Base-by-base conservation (phyloP, 202 grass and related monocot species). In the Digitaria exilis region DNA sequence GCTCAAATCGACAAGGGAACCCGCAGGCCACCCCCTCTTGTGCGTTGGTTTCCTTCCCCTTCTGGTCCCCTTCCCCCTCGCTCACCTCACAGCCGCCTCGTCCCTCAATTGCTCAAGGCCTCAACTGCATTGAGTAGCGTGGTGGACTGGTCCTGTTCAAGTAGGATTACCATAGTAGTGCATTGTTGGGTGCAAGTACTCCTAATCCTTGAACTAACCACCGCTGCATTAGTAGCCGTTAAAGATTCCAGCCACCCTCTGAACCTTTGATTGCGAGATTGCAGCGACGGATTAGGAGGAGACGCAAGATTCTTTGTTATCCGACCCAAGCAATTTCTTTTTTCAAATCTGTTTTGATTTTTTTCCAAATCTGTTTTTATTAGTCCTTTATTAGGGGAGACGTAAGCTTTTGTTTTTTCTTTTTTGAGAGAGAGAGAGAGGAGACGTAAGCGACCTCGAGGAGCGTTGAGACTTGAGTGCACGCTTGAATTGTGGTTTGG, bases 231-330 rank as follows among this genome's bases (percentile, higher is more conserved):
- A 24, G 62, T 49, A 24, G 62, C 21, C 0, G 51, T 13, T 1
- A 50, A 49, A 37, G 49, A 58, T 41, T 45, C 74, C 10, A n/a
- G 37, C 37, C 68, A 21, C 46, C 46, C 21, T 50, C 1, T 19
- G 78, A 4, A 35, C 15, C 30, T 43, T 43, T 29, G 82, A 86
- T 48, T 48, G 87, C 77, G 77, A 71, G 70, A 56, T 65, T 78
- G 37, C 71, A 76, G 71, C 78, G 57, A 58, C n/a, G 59, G 82
- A 28, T 46, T 46, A 74, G 29, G n/a, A n/a, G n/a, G n/a, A n/a
- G n/a, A n/a, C n/a, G n/a, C n/a, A n/a, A n/a, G n/a, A n/a, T n/a
- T n/a, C n/a, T 58, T 59, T 55, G 8, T 55, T 17, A 13, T 69
- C 65, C 65, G 3, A 43, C 22, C 52, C 9, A 39, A 39, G 3